Evolutionary conservation across 768 basidiomycete genomes (phyloP), one percentile per base, ranked within the genome.

Genomic region (Sporobolomyces phaffii): DNA sequence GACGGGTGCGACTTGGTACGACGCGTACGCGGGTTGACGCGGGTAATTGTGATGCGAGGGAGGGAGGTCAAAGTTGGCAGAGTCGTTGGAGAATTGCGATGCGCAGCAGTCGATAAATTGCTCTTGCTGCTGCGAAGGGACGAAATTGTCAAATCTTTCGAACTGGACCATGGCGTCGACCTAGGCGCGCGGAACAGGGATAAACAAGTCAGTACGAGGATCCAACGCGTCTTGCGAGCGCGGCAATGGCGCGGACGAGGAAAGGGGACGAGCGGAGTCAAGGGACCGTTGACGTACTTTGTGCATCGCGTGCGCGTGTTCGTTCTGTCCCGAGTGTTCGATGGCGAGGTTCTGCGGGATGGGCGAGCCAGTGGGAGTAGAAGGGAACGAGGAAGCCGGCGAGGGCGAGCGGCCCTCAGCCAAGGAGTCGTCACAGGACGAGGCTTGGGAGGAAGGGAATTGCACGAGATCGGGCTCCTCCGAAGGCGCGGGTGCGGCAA

Each of bases 301-400:
- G 58, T 20, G 28, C 13, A 60, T 24, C 31, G 31, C 11, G 24
- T 29, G 31, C n/a, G n/a, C 18, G 8, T 3, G 28, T 18, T 17
- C 44, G 43, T 13, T 49, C 36, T 5, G 9, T 9, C 22, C 29
- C 31, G 50, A 52, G 31, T 52, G 18, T 14, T 31, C 56, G 38
- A 48, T 22, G 24, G n/a, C 24, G 7, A 51, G 29, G 51, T 50
- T n/a, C 34, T 48, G 44, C 15, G 53, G 17, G 17, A 56, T 13
- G 5, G 65, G 65, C 10, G 59, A 60, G 22, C 38, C 65, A 7
- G 20, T 31, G 3, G 64, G 64, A 14, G 58, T 65, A 22, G 52
- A 48, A 9, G 60, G 65, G 51, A 49, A 38, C 28, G 43, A 48
- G 29, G 59, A 43, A 2, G 65, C 51, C 22, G 65, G 59, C 2